Evolutionary conservation across 371 early-diverging fungal species (phyloP).

Genomic region (Apophysomyces sp.): DNA sequence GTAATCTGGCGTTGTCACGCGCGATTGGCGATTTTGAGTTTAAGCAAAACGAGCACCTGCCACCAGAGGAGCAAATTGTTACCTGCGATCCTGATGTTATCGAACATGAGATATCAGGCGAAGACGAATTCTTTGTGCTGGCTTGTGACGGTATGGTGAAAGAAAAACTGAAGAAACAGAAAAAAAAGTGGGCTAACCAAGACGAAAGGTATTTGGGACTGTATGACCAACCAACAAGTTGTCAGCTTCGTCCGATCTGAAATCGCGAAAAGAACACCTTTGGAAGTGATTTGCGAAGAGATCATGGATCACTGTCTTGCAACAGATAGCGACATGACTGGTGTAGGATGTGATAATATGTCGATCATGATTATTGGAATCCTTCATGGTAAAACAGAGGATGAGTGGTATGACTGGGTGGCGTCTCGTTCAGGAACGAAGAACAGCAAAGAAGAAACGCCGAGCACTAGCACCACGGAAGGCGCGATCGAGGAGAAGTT

Average conservation of each 20-base stretch:
- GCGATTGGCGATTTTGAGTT: constrained; percentile 98
- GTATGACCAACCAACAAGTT: constrained; percentile 89
- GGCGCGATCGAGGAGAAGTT: not conserved
- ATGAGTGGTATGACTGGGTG: constrained; percentile 72
- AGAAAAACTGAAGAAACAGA: not conserved
- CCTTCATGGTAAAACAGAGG: constrained; percentile 72
- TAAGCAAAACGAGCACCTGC: constrained; percentile 76
- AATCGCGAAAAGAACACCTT: constrained; percentile 55
- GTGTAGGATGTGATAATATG: constrained; percentile 98
- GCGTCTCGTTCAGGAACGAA: constrained; percentile 14
- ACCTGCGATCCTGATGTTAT: constrained; percentile 87
- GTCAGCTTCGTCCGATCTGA: constrained; percentile 75
- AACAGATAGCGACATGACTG: constrained; percentile 77
- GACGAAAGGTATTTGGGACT: constrained; percentile 91
- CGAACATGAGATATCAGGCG: constrained; percentile 56
- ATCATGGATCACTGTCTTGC: constrained; percentile 94
- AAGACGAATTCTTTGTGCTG: constrained; percentile 91
- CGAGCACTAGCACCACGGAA: constrained; percentile 2
- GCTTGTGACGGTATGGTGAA: constrained; percentile 88
- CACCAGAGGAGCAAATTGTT: constrained; percentile 88
- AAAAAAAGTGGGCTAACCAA: not conserved
- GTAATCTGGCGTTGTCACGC: constrained; percentile 92
- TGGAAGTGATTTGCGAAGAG: constrained; percentile 77
- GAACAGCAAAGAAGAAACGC: constrained; percentile 19
- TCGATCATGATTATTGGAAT: constrained; percentile 91